Base-by-base conservation (phyloP, 305 asterid species). In the Solanum hybrid region DNA sequence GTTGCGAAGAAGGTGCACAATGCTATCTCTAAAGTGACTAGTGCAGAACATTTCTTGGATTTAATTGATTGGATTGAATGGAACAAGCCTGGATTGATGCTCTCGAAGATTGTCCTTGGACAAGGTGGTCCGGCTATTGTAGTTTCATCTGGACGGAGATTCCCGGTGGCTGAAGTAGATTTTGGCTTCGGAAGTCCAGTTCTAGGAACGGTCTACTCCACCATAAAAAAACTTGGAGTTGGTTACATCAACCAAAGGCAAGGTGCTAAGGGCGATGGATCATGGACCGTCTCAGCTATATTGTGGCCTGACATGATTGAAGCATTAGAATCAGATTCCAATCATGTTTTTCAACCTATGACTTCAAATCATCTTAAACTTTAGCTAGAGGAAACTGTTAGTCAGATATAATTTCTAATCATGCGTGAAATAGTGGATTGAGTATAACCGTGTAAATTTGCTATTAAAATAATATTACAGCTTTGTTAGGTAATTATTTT, bases 41-140 rank as follows among this genome's bases (percentile, higher is more conserved):
- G 91, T 51, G 95, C 93, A 87, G 90, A 57, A 37, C 96, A 94
- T 91, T 93, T 95, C 89, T 92, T 93, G 89, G 91, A 93, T 89
- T 90, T 91, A 87, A 94, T 95, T 36, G 97, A 94, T 91, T 94
- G 96, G 96, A 92, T 95, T 29, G 96, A 95, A 92, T 91, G 92
- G 57, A 94, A 93, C 86, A 93, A 95, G 86, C 95, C 96, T 3
- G 95, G 96, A 86, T 74, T 94, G 91, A 93, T 93, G 95, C 83
- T 94, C 31, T 90, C 96, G 3, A 95, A 91, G 89, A 89, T 42
- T 86, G 95, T 95, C n/a, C 90, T 93, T 2, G 95, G 95, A 11
- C 92, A 74, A 8, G 94, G 90, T 12, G 92, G 92, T 36, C 96
- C 96, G 0, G 86, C 96, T n/a, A 81, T 95, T 5, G 93, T 95